phyloP scores from a whole-genome alignment of 192 early-diverging fungal genomes.

The Irineochytrium annulatum region DNA sequence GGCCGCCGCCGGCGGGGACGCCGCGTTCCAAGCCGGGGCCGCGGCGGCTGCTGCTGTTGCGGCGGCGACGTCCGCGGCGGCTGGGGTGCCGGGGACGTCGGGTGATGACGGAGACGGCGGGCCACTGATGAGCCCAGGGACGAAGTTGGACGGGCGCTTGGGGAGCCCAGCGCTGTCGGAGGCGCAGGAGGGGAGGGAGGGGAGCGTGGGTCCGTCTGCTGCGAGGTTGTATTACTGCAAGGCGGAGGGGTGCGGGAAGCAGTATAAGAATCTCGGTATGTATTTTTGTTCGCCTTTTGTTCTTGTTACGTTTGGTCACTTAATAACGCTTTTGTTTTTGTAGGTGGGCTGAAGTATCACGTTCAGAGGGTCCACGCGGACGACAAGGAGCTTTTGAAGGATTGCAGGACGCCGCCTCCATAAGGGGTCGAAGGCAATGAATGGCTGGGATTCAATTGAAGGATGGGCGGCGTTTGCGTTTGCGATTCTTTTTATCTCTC shows the following conservation, averaged over 20 bases:
- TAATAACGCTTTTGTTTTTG: too few relatives aligned
- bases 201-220: background rate
- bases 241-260: background rate
- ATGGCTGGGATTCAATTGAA: too few relatives aligned
- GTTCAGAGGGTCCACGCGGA: background rate
- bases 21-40: background rate
- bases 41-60: background rate
- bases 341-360: conserved; percentile 12
- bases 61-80: background rate
- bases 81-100: background rate
- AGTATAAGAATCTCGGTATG: conserved; percentile 6
- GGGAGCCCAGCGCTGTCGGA: background rate
- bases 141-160: background rate
- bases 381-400: conserved; percentile 1
- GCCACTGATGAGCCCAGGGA: background rate
- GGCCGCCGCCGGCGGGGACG: background rate
- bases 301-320: too few relatives aligned
- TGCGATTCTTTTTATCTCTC: too few relatives aligned
- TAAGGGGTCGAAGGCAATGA: background rate
- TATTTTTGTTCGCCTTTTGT: too few relatives aligned
- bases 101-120: background rate
- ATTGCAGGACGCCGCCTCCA: conserved; percentile 1
- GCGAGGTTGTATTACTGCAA: background rate
- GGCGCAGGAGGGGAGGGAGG: background rate
- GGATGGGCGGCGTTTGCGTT: too few relatives aligned